Conservation (phyloP, 148 eudicot species). For the Rhododendron ferrugineum region DNA sequence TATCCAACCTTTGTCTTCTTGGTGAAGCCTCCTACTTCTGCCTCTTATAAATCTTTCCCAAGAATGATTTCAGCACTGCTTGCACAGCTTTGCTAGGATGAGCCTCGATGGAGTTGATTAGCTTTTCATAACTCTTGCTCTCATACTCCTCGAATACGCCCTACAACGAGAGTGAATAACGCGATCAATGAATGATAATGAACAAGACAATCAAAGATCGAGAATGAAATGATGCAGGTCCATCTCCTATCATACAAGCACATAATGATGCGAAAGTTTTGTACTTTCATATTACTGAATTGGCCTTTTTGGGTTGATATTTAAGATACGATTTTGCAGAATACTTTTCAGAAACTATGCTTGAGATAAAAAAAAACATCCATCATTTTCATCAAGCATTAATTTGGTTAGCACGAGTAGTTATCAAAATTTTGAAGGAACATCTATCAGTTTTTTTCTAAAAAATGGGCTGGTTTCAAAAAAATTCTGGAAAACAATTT, state of each 20-base stretch:
- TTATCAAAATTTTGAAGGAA: not conserved
- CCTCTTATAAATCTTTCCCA: constrained; percentile 92
- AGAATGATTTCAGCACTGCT: constrained; percentile 72
- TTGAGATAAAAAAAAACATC: not conserved
- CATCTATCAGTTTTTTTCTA: not conserved
- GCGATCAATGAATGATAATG: not conserved
- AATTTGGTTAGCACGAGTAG: not conserved
- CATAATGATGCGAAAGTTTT: not conserved
- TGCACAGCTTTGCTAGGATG: constrained; percentile 84
- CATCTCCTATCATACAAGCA: not conserved
- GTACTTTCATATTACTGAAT: not conserved
- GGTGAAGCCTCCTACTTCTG: constrained; percentile 43
- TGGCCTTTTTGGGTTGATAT: not conserved
- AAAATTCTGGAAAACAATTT: too few relatives aligned
- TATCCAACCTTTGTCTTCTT: not conserved
- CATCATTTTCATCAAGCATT: not conserved
- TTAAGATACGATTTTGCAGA: not conserved
- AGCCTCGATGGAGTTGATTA: constrained; percentile 57
- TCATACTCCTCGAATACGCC: constrained; percentile 70
- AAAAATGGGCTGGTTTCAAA: not conserved
- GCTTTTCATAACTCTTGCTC: constrained; percentile 57
- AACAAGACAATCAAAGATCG: not conserved
- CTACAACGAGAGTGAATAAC: constrained; percentile 16
- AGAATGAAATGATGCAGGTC: not conserved
- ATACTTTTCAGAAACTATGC: not conserved